These are phyloP conservation scores for Trebouxia gelatinosa DNA, from an alignment of 163 green algal genomes.

Conservation along the genomic window DNA sequence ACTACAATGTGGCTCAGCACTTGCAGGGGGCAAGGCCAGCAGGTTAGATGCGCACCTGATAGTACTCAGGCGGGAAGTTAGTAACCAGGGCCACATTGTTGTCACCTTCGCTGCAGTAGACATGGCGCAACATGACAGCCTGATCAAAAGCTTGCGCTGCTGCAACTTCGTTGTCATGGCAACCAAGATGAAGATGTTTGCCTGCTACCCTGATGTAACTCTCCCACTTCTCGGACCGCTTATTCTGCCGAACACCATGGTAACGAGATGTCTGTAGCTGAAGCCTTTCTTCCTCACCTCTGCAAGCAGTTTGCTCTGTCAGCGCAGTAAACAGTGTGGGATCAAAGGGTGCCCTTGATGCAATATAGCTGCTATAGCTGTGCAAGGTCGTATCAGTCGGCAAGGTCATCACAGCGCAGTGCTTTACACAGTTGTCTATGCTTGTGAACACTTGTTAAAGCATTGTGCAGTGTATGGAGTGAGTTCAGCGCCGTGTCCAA, in stretches of 20 bases:
- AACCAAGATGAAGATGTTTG: slow-evolving; percentile 25
- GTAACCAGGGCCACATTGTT: slow-evolving; percentile 11
- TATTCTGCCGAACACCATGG: slow-evolving; percentile 27
- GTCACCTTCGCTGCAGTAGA: slow-evolving; percentile 10
- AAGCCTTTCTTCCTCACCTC: slow-evolving; percentile 15
- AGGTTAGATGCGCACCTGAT: not conserved
- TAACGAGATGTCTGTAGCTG: slow-evolving; percentile 19
- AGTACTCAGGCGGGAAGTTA: slow-evolving; percentile 31
- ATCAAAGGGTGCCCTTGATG: no score
- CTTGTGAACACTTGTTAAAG: no score
- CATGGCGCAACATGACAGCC: slow-evolving; percentile 26
- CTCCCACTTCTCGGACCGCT: slow-evolving; percentile 28
- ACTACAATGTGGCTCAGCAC: not conserved
- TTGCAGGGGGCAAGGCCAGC: not conserved
- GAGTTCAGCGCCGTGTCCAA: no score
- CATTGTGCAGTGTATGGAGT: no score
- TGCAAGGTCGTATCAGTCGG: no score
- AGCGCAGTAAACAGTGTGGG: no score
- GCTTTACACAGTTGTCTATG: no score
- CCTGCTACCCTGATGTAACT: slow-evolving; percentile 19
- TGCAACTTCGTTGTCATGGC: slow-evolving; percentile 19
- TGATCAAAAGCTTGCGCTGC: slow-evolving; percentile 26
- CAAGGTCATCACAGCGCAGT: no score
- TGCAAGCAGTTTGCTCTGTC: no score
- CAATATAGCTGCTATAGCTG: no score